Evolutionary conservation across 2,329 filamentous ascomycete genomes (phyloP).

Genomic region (Stylonectria norvegica): DNA sequence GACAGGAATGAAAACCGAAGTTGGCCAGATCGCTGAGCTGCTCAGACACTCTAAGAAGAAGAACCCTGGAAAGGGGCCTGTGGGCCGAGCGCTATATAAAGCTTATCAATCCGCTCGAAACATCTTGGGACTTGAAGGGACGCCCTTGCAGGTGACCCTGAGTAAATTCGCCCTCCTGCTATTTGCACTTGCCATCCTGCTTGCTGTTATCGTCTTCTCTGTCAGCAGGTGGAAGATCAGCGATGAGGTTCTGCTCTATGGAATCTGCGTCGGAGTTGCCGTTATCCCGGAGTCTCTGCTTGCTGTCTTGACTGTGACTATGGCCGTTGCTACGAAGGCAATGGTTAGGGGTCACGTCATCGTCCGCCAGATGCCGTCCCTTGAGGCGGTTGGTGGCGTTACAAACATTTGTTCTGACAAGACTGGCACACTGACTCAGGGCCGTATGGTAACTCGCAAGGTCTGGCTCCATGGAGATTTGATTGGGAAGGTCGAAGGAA

Average conservation of each 20-base stretch:
- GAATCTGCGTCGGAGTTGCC: slow-evolving; percentile 59
- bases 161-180: slow-evolving; percentile 80
- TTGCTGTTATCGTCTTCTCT: slow-evolving; percentile 60
- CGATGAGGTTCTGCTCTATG: slow-evolving; percentile 58
- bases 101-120: slow-evolving; percentile 44
- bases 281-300: slow-evolving; percentile 66
- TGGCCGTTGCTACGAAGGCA: slow-evolving; percentile 62
- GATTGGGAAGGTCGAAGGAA: slow-evolving; percentile 50
- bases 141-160: slow-evolving; percentile 79
- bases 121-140: slow-evolving; percentile 67
- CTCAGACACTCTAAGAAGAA: slow-evolving; percentile 55
- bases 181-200: slow-evolving; percentile 65
- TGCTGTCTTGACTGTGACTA: slow-evolving; percentile 68
- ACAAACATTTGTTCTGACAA: slow-evolving; percentile 70
- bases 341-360: slow-evolving; percentile 65
- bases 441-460: slow-evolving; percentile 63
- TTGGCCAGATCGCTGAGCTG: slow-evolving; percentile 71
- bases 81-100: slow-evolving; percentile 42
- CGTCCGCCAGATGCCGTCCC: slow-evolving; percentile 60
- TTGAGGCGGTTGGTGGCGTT: slow-evolving; percentile 67
- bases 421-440: slow-evolving; percentile 64
- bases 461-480: slow-evolving; percentile 57
- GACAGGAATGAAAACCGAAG: slow-evolving; percentile 71
- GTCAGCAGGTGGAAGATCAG: slow-evolving; percentile 52
- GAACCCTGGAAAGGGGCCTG: slow-evolving; percentile 39